Percentiles rank a stretch among this genome's conserved stretches.
These are phyloP conservation scores for Coprinellus aureogranulatus DNA, from an alignment of 768 basidiomycete genomes.

Conservation along the genomic window DNA sequence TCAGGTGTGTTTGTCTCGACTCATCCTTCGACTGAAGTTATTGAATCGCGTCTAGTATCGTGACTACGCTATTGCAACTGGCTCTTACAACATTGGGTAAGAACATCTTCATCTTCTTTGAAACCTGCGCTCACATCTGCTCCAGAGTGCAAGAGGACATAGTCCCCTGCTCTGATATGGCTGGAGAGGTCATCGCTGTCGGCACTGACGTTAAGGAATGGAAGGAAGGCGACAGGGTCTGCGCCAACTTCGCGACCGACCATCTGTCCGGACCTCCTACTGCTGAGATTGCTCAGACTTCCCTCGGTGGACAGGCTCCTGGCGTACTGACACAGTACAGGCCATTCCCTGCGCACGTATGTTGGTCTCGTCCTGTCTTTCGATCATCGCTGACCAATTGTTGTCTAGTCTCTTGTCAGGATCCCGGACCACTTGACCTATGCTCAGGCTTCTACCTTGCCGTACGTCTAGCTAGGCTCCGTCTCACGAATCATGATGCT, in stretches of 20 bases:
- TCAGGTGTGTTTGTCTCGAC: constrained; percentile 30
- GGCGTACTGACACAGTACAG: constrained; percentile 57
- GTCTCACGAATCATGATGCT: not conserved
- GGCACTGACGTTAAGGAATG: constrained; percentile 44
- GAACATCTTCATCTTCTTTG: not conserved
- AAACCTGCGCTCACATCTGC: too few relatives aligned
- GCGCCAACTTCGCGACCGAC: constrained; percentile 49
- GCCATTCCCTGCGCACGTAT: constrained; percentile 31
- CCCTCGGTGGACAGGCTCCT: constrained; percentile 46
- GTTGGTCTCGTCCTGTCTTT: not conserved
- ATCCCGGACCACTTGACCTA: constrained; percentile 58
- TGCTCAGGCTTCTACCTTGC: constrained; percentile 64
- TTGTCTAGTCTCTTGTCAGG: constrained; percentile 41
- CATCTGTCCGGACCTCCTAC: constrained; percentile 45
- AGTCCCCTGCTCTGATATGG: constrained; percentile 49
- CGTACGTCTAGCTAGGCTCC: constrained; percentile 32
- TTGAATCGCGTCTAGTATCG: constrained; percentile 37
- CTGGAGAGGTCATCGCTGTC: constrained; percentile 54
- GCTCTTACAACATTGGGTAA: constrained; percentile 35
- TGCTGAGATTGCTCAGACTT: constrained; percentile 29
- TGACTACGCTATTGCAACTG: constrained; percentile 43
- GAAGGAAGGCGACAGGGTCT: constrained; percentile 57
- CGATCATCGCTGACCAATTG: not conserved
- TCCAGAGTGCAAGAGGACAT: constrained; percentile 17
- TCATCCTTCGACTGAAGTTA: not conserved